Evolutionary conservation across 2,329 filamentous ascomycete genomes (phyloP).

Genomic region (Ceratocystis lukuohia): DNA sequence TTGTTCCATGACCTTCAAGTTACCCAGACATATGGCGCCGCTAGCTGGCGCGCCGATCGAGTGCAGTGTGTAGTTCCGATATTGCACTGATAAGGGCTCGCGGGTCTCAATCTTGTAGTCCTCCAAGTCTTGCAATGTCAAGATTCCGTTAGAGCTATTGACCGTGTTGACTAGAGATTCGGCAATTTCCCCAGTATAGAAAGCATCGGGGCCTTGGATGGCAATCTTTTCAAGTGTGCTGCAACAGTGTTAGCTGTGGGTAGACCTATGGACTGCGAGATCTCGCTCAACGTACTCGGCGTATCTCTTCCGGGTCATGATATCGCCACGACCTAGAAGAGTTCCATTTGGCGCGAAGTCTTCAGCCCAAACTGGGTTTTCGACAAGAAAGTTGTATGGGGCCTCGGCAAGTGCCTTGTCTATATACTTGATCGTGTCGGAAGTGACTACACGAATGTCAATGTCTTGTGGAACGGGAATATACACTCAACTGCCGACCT

Average conservation of each 20-base stretch:
- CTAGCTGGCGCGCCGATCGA: constrained; percentile 62
- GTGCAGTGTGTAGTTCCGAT: constrained; percentile 57
- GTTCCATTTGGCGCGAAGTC: constrained; percentile 82
- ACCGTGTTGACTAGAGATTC: constrained; percentile 59
- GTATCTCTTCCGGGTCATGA: constrained; percentile 67
- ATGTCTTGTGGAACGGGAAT: background rate
- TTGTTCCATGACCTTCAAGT: constrained; percentile 72
- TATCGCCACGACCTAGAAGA: constrained; percentile 57
- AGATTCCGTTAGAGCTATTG: constrained; percentile 60
- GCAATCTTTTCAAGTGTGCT: constrained; percentile 65
- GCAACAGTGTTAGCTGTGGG: constrained; percentile 10
- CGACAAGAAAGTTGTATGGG: constrained; percentile 49
- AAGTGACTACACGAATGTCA: constrained; percentile 38
- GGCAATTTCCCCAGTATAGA: constrained; percentile 62
- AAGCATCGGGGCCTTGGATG: constrained; percentile 54
- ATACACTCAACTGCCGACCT: constrained; percentile 11
- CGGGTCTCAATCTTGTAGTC: constrained; percentile 59
- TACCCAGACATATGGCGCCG: constrained; percentile 60
- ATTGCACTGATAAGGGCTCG: constrained; percentile 48
- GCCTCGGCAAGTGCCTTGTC: constrained; percentile 24
- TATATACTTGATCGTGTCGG: constrained; percentile 67
- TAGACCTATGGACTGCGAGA: background rate
- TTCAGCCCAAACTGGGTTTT: constrained; percentile 66
- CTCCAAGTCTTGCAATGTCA: constrained; percentile 65
- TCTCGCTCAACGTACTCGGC: constrained; percentile 34